Conservation (phyloP, 1,284 basidiomycete genomes). For the Coniophora puteana region DNA sequence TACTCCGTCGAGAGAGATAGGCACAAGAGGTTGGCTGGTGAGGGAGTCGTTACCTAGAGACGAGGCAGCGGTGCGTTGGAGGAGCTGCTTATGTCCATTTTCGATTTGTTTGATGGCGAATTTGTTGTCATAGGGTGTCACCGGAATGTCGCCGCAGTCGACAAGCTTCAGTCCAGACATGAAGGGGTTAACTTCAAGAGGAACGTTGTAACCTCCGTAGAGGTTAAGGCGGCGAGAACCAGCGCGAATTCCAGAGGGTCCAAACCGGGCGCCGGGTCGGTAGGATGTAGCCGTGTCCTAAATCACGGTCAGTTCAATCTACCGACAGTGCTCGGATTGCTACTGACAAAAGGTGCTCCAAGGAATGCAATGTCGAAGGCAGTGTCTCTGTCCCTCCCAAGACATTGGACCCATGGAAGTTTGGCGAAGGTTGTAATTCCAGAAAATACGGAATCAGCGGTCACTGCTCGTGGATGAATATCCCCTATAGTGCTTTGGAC, state of each 20-base stretch:
- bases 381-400: slow-evolving; percentile 50
- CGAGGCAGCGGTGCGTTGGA: slow-evolving; percentile 57
- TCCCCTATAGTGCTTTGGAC: slow-evolving; percentile 1
- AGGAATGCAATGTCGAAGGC: slow-evolving; percentile 75
- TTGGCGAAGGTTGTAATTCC: slow-evolving; percentile 75
- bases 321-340: background rate
- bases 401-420: slow-evolving; percentile 71
- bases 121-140: slow-evolving; percentile 66
- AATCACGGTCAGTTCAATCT: background rate
- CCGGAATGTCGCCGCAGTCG: slow-evolving; percentile 61
- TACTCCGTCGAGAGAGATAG: slow-evolving; percentile 57
- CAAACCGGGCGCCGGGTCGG: slow-evolving; percentile 76
- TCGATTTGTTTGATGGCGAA: slow-evolving; percentile 74
- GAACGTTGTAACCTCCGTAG: slow-evolving; percentile 74
- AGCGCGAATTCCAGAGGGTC: slow-evolving; percentile 72
- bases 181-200: slow-evolving; percentile 68
- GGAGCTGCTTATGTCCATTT: slow-evolving; percentile 57
- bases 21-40: slow-evolving; percentile 51
- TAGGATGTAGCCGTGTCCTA: slow-evolving; percentile 76
- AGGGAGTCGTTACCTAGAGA: slow-evolving; percentile 55
- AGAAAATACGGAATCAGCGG: slow-evolving; percentile 67
- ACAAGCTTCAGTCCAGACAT: slow-evolving; percentile 57
- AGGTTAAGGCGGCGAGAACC: slow-evolving; percentile 71
- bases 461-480: slow-evolving; percentile 38
- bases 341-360: slow-evolving; percentile 71